These are phyloP conservation scores for Magnaporthiopsis rhizophila DNA, from an alignment of 2,329 filamentous ascomycete species.

Conservation along the genomic window DNA sequence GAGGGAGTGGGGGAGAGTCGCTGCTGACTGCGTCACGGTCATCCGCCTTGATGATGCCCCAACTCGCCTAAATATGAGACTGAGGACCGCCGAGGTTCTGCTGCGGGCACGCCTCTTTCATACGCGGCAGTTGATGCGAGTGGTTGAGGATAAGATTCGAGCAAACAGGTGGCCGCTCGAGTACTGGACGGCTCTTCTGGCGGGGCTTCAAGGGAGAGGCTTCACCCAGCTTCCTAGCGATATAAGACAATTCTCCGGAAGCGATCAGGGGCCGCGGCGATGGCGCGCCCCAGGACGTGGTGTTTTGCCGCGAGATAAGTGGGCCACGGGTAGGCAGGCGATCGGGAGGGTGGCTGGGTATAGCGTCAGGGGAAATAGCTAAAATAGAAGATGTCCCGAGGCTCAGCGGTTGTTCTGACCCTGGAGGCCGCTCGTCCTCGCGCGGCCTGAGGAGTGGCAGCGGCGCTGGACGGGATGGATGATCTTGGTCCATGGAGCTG, in stretches of 20 bases:
- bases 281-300: constrained; percentile 12
- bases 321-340: constrained; percentile 11
- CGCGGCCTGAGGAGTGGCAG: constrained; percentile 44
- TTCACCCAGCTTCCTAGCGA: neutral
- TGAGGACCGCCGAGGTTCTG: neutral
- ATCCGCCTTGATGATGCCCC: too few relatives aligned
- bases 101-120: neutral
- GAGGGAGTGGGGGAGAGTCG: neutral
- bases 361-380: constrained; percentile 29
- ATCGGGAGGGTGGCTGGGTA: constrained; percentile 21
- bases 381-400: constrained; percentile 37
- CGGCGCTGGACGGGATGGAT: constrained; percentile 45
- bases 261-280: too few relatives aligned
- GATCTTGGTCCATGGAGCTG: constrained; percentile 57
- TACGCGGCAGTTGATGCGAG: neutral
- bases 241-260: too few relatives aligned
- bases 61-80: neutral
- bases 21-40: too few relatives aligned
- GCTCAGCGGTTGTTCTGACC: constrained; percentile 39
- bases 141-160: neutral
- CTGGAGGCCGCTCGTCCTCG: constrained; percentile 33
- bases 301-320: constrained; percentile 13
- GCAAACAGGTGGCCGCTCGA: neutral
- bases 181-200: neutral
- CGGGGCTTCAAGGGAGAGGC: neutral